These are phyloP conservation scores for Fusarium equiseti DNA, from an alignment of 2,329 filamentous ascomycete species.

Conservation along the genomic window DNA sequence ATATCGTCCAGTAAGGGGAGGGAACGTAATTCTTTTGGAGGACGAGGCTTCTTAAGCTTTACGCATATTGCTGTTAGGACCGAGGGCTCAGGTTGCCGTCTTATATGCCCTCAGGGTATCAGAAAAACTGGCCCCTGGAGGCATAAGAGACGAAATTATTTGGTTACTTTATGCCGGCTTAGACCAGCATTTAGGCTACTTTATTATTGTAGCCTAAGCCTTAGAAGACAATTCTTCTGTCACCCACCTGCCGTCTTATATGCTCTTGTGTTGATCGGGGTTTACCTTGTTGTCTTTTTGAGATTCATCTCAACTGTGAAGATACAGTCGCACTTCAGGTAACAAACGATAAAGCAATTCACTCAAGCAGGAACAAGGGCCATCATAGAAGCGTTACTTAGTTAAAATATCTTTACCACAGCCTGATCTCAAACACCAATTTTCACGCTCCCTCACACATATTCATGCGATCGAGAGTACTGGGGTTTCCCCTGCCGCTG, in stretches of 20 bases:
- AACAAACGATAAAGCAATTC: no score
- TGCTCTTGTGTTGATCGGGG: no score
- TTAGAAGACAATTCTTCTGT: no score
- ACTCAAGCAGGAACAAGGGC: not conserved
- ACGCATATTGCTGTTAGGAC: not conserved
- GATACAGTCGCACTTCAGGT: not conserved
- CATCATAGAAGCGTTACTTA: not conserved
- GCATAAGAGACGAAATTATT: no score
- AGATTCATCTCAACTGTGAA: not conserved
- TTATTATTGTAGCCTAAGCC: no score
- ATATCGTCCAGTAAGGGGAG: not conserved
- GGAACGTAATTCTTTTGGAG: not conserved
- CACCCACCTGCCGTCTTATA: no score
- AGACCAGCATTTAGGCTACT: no score
- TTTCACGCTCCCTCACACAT: slow-evolving; percentile 7
- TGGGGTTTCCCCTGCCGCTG: slow-evolving; percentile 60
- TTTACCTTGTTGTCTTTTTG: no score
- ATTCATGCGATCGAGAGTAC: slow-evolving; percentile 33
- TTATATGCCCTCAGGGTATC: no score
- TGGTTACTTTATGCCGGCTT: no score
- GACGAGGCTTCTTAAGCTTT: not conserved
- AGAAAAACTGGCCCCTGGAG: not conserved
- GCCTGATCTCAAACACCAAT: slow-evolving; percentile 5
- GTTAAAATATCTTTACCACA: slow-evolving; percentile 21
- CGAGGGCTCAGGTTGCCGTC: not conserved